Conservation (phyloP, 257 asterid genomes). For the Anisodus acutangulus region DNA sequence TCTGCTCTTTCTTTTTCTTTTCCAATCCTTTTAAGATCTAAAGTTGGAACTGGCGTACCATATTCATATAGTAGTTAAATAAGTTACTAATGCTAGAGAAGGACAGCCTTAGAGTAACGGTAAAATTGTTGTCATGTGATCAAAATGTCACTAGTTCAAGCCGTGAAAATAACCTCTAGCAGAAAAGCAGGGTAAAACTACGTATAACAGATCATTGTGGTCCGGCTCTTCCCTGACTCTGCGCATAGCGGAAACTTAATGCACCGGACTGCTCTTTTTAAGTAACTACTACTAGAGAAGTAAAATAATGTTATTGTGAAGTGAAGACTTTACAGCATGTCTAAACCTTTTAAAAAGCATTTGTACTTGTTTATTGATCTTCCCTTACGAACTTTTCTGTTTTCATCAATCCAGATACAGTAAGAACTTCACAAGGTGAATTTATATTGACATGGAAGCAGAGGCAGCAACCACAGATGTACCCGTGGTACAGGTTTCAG, state of each 20-base stretch:
- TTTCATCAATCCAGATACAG: slow-evolving; percentile 30
- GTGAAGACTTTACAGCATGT: background rate
- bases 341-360: background rate
- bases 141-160: too few relatives aligned
- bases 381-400: background rate
- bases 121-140: too few relatives aligned
- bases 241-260: too few relatives aligned
- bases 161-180: too few relatives aligned
- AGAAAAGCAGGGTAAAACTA: too few relatives aligned
- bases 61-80: background rate
- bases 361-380: background rate
- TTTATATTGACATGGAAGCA: slow-evolving; percentile 56
- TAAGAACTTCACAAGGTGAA: slow-evolving; percentile 28
- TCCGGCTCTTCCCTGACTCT: too few relatives aligned
- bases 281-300: background rate
- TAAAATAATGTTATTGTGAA: background rate
- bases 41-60: background rate
- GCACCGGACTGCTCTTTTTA: too few relatives aligned
- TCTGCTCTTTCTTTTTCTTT: background rate
- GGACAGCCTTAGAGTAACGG: too few relatives aligned
- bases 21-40: background rate
- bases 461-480: slow-evolving; percentile 51
- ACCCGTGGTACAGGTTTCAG: slow-evolving; percentile 48
- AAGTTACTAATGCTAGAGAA: background rate
- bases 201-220: too few relatives aligned